Evolutionary conservation across 1,139 yeast genomes (phyloP), one percentile per base, ranked within the genome.

Genomic region (Blastobotrys apis): DNA sequence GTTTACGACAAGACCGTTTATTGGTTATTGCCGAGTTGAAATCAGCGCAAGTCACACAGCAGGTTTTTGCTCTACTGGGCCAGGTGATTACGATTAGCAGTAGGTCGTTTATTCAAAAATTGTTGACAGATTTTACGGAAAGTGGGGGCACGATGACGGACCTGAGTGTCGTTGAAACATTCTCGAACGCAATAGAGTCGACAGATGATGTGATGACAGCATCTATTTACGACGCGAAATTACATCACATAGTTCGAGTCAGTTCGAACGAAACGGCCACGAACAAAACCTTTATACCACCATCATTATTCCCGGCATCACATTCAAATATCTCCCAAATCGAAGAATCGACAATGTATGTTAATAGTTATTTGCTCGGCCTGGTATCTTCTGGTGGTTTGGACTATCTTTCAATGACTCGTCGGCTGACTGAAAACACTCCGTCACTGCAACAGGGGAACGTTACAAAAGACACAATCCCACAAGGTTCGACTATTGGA

Each of bases 21-120:
- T 80, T 77, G 55, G 84, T 86, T 35, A 84, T 86, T 19, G 84
- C 95, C 4, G 87, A 85, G 57, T 69, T 87, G 50, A 86, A 85
- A 60, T 77, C 90, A 1, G 78, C 92, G 1, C 96, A 88, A 63
- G 73, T 87, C 17, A 73, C 75, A 43, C 95, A 86, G 63, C 77
- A 78, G 29, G 65, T 86, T 45, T 74, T 75, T 48, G 74, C 72
- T 47, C 67, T 81, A 35, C 78, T 77, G 57, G 86, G 82, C 55
- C 94, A 86, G 57, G 75, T 55, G 13, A 49, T 59, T 15, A 47
- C 59, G 9, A 41, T 64, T 17, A 51, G 63, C 6, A 53, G 58
- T 8, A 49, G 66, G 4, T 45, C 48, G 16, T 60, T 59, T 16
- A 45, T 64, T 4, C 65, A 60, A 39, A 50, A 53, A n/a, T 45